These are phyloP conservation scores for Pichia cephalocereana DNA, from an alignment of 805 yeast genomes.

Conservation along the genomic window DNA sequence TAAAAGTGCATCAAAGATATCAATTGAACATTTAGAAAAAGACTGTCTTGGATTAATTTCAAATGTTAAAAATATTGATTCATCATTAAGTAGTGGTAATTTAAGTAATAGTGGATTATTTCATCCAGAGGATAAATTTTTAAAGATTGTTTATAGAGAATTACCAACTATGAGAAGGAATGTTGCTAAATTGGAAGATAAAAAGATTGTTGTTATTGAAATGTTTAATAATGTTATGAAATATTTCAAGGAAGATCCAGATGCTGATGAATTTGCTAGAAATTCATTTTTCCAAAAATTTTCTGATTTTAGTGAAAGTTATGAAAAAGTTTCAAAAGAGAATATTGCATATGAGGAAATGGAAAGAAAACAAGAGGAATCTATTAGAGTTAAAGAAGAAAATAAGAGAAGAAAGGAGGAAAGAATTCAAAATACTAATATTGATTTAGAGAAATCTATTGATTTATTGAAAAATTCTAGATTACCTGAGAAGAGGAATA, in stretches of 20 bases:
- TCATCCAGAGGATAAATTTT: conserved; percentile 76
- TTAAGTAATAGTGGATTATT: conserved; percentile 67
- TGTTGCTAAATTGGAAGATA: conserved; percentile 54
- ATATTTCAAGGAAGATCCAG: conserved; percentile 83
- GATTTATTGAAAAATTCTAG: conserved; percentile 85
- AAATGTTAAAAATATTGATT: conserved; percentile 57
- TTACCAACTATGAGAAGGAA: conserved; percentile 71
- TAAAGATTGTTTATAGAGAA: conserved; percentile 51
- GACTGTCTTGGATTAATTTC: conserved; percentile 62
- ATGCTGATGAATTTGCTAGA: conserved; percentile 51
- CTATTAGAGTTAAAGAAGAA: conserved; percentile 26
- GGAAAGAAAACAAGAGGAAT: conserved; percentile 43
- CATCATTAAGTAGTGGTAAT: conserved; percentile 74
- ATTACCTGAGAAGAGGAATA: conserved; percentile 31
- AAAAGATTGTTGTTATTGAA: conserved; percentile 48
- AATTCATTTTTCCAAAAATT: conserved; percentile 70
- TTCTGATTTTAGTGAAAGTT: conserved; percentile 69
- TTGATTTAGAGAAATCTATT: conserved; percentile 76
- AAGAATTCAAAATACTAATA: conserved; percentile 19
- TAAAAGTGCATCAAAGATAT: conserved; percentile 54
- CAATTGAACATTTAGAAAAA: conserved; percentile 69
- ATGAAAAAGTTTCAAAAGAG: conserved; percentile 69
- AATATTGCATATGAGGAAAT: conserved; percentile 80
- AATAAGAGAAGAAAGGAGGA: conserved; percentile 34
- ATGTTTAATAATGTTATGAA: conserved; percentile 68